Evolutionary conservation across 225 moss, liverwort and hornwort species (phyloP), one percentile per base, ranked within the genome.

Genomic region (Thuidium tamariscinum): DNA sequence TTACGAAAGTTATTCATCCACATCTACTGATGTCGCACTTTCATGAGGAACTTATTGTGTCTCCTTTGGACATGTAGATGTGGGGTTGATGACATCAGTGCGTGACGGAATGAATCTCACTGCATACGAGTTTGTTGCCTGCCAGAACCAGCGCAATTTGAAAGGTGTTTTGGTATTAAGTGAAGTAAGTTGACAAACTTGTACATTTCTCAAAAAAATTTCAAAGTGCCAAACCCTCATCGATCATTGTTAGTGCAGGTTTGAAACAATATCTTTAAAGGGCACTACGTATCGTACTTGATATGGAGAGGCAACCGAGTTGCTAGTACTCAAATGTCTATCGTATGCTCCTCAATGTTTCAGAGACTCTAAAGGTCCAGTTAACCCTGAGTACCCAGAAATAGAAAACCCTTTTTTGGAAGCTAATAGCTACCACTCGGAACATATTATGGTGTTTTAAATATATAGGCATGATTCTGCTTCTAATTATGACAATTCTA

Each of bases 31-130:
- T 64, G 16, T 65, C 21, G 17, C 20, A 46, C n/a, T 80, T 88
- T 46, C 42, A 65, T 55, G 55, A 42, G 55, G 42, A 81, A 52
- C 29, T 82, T 74, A 73, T 57, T 60, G 74, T 80, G 74, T 23
- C 41, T 66, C 60, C 5, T 76, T 86, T 82, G 82, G 44, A 79
- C 72, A 34, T 82, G 12, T 68, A 93, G 97, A 97, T 88, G 97
- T 97, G 81, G 97, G 93, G 22, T 86, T 97, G 82, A 94, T 96
- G 84, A 97, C 96, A 18, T 96, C 97, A 15, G 85, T 97, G 39
- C 94, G 97, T 65, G 97, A 97, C 83, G 97, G 97, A 57, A 97
- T 97, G 97, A 97, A 97, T 84, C 95, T 97, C 30, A 95, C 96
- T 46, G 96, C 96, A 77, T 97, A 97, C 67, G 97, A 97, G 88